Evolutionary conservation across 139 green algal species (phyloP), one percentile per base, ranked within the genome.

Genomic region (Chlamydomonas sp.): DNA sequence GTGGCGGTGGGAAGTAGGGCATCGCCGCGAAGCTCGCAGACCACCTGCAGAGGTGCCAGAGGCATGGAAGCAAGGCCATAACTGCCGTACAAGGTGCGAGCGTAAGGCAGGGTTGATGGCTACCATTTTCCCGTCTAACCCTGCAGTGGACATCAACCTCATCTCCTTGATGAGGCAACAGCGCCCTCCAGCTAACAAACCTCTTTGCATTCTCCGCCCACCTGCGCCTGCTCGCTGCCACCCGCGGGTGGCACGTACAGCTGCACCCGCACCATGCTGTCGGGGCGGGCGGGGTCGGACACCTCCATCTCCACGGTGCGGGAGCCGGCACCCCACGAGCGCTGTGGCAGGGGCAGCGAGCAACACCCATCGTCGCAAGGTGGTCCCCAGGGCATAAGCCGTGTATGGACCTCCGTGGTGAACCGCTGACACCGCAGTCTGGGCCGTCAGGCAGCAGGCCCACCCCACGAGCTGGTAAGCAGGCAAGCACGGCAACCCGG

Each of bases 301-400:
- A 90, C 76, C 75, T 90, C 87, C 64, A 90, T 60, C 57, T 83
- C 64, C 67, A 90, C 87, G 0, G 74, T 87, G 77, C 87, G 80
- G 63, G 80, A 80, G 2, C 66, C 58, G 60, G 80, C 87, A 60
- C 49, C 69, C 49, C 61, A 16, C 12, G 72, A 82, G 17, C 80
- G 69, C 80, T 90, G 80, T 59, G 60, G 16, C 16, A 3, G 66
- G 10, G 66, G 66, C 66, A 71, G 66, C 10, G 66, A 18, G 12
- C 12, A 10, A 14, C 66, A 71, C 66, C 9, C 66, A 71, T 14
- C 10, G 10, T 18, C 66, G 12, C 12, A 14, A 18, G 66, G 66
- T 71, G 66, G 66, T 14, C 10, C 66, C 9, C 66, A 10, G 10
- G 66, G 10, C 66, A 18, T 10, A 71, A 10, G 66, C 10, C 9